Conservation (phyloP, 352 stramenopile genomes). For the Plasmopara muralis region DNA sequence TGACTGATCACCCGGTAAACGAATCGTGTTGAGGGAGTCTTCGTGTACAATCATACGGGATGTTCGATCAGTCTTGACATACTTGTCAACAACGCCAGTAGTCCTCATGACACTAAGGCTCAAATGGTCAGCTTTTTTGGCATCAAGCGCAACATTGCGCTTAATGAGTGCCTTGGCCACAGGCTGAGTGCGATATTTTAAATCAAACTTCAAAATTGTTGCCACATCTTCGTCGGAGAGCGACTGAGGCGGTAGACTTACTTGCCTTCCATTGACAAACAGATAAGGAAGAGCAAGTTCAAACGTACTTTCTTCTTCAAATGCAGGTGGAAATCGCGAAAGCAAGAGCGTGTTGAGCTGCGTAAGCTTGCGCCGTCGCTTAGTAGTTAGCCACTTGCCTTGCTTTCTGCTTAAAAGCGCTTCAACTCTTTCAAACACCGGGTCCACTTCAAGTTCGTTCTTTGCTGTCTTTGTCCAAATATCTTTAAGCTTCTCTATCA, state of each 20-base stretch:
- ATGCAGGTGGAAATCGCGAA: conserved; percentile 24
- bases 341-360: conserved; percentile 40
- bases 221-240: conserved; percentile 57
- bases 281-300: conserved; percentile 28
- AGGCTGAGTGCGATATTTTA: conserved; percentile 59
- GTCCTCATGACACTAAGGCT: conserved; percentile 73
- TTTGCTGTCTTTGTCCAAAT: conserved; percentile 30
- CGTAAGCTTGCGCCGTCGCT: conserved; percentile 24
- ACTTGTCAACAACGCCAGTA: conserved; percentile 73
- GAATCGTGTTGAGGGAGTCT: conserved; percentile 33
- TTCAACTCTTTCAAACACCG: conserved; percentile 20
- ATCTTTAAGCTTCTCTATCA: conserved; percentile 41
- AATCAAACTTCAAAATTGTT: conserved; percentile 61
- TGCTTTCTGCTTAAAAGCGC: conserved; percentile 17
- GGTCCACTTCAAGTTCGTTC: conserved; percentile 17
- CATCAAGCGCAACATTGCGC: conserved; percentile 36
- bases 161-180: conserved; percentile 72
- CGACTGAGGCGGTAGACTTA: conserved; percentile 44
- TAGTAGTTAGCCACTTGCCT: conserved; percentile 19
- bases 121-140: conserved; percentile 43
- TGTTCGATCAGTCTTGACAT: conserved; percentile 44
- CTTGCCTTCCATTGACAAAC: conserved; percentile 65
- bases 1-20: conserved; percentile 35
- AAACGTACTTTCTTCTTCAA: conserved; percentile 10
- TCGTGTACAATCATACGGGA: conserved; percentile 28